These are phyloP conservation scores for Arthrinium puccinioides DNA, from an alignment of 2,329 filamentous ascomycete genomes.

Conservation along the genomic window DNA sequence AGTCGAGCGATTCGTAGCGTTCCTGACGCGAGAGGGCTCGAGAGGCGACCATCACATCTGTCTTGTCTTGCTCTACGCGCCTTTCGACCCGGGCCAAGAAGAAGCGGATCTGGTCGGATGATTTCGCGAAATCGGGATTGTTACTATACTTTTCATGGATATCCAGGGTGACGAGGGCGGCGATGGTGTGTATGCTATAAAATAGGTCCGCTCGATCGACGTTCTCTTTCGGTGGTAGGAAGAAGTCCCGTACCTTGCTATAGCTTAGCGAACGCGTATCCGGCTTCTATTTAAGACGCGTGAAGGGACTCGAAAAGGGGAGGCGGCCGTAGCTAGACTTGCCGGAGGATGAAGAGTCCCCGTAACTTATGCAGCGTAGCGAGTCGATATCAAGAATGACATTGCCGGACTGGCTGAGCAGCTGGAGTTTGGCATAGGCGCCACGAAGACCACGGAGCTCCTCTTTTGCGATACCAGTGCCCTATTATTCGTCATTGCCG, in stretches of 20 bases:
- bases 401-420: conserved; percentile 6
- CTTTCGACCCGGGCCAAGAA: conserved; percentile 2
- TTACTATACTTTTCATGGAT: conserved; percentile 1
- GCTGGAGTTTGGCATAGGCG: conserved; percentile 8
- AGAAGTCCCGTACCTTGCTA: conserved; percentile 4
- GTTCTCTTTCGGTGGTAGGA: conserved; percentile 10
- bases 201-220: background rate
- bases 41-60: conserved; percentile 1
- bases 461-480: conserved; percentile 3
- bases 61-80: conserved; percentile 1
- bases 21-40: conserved; percentile 3
- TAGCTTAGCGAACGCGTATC: conserved; percentile 13
- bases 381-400: conserved; percentile 6
- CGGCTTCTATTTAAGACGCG: conserved; percentile 12
- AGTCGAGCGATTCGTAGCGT: conserved; percentile 2
- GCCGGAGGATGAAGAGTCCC: conserved; percentile 1
- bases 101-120: background rate
- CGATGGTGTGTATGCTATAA: conserved; percentile 3
- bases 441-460: conserved; percentile 7
- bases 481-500: background rate
- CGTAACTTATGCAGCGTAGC: conserved; percentile 5
- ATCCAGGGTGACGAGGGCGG: conserved; percentile 4
- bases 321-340: conserved; percentile 1
- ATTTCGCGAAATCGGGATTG: background rate
- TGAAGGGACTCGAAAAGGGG: conserved; percentile 11